Base-by-base conservation (phyloP, 495 filamentous ascomycete genomes). In the Glarea lozoyensis region DNA sequence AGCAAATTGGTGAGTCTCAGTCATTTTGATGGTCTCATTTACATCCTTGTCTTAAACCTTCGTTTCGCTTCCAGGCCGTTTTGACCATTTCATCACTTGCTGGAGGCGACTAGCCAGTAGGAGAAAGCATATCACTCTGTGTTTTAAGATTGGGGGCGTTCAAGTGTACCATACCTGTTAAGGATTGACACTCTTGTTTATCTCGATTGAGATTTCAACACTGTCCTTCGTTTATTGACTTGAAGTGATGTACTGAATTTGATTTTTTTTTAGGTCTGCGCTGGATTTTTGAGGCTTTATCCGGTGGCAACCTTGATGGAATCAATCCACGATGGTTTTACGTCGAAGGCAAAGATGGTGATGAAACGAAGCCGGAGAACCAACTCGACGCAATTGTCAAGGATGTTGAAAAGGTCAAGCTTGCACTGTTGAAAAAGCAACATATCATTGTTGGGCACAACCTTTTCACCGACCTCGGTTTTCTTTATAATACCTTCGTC, bases 371-470 rank as follows among this genome's bases (percentile, higher is more conserved):
- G 2, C 31, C 57, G 32, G 40, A 47, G 43, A 19, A 15, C 10
- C 55, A 67, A 34, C 39, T 57, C 10, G 39, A 54, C 6, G 37
- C 44, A 5, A 45, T 60, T 29, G 53, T 43, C 19, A 39, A 45
- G 15, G 48, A 66, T 34, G 60, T 68, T 42, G 42, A 55, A 12
- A 43, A 60, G 7, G 47, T 66, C 10, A 49, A 68, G 30, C 24
- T 31, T 7, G 56, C 25, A 12, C 35, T 84, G n/a, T 63, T 67
- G 36, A 39, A 55, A n/a, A 67, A 64, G 15, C 57, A 60, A 16
- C 68, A 70, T 10, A 61, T 82, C 0, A 50, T 90, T 6, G 72
- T 90, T 9, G 84, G 84, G 0, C 85, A 94, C 58, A 93, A 92
- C 54, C 59, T 81, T 18, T 84, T 92, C 46, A 71, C 68, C 3